phyloP scores from a whole-genome alignment of 257 asterid genomes.

The Hygrophila difformis region DNA sequence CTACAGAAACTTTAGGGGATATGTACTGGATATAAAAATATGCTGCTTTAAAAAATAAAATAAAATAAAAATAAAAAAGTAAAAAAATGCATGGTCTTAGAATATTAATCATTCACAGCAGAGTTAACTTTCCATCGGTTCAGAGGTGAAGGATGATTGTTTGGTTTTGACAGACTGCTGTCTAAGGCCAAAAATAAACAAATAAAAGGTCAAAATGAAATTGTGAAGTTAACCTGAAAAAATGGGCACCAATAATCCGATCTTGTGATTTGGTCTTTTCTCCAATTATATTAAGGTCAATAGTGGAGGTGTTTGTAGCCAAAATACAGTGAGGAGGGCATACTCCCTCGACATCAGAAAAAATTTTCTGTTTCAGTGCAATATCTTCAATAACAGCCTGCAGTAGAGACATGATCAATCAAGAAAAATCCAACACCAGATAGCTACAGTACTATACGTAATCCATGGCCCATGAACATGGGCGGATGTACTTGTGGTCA shows the following conservation, averaged over 20 bases:
- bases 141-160: too few species aligned
- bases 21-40: too few species aligned
- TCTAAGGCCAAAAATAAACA: constrained; percentile 4
- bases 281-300: constrained; percentile 75
- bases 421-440: constrained; percentile 13
- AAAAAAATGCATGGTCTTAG: too few species aligned
- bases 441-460: constrained; percentile 7
- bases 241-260: constrained; percentile 92
- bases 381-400: constrained; percentile 93
- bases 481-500: too few species aligned
- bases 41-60: too few species aligned
- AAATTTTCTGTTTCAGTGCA: constrained; percentile 72
- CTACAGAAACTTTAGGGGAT: too few species aligned
- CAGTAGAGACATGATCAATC: constrained; percentile 23
- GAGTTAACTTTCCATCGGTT: too few species aligned
- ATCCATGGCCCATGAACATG: neutral
- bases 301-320: constrained; percentile 93
- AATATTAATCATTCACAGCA: too few species aligned
- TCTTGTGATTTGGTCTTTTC: constrained; percentile 71
- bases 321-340: constrained; percentile 90
- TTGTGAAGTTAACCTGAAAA: constrained; percentile 63
- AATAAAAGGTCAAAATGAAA: too few species aligned
- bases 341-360: constrained; percentile 74
- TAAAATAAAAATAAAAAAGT: too few species aligned
- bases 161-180: too few species aligned